Conservation (phyloP, 352 stramenopile species). For the Phytopythium chamaehyphon region DNA sequence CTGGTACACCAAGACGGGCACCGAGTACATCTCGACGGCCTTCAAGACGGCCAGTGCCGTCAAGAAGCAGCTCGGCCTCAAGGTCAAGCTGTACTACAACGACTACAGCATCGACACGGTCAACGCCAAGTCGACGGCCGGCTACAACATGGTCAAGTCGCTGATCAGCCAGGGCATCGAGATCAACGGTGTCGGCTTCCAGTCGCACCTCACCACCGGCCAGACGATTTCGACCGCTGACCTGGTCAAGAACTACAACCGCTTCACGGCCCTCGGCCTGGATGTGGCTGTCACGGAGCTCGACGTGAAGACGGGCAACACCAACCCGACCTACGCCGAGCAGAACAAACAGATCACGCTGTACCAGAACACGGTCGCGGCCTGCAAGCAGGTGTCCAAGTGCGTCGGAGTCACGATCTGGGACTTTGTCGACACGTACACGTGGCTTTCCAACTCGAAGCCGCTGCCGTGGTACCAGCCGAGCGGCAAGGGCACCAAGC, state of each 20-base stretch:
- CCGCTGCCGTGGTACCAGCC: conserved; percentile 26
- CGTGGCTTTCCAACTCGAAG: conserved; percentile 12
- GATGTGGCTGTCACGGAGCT: conserved; percentile 28
- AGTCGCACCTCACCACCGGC: conserved; percentile 6
- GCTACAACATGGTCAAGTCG: conserved; percentile 14
- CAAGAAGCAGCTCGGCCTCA: conserved; percentile 19
- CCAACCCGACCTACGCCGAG: conserved; percentile 17
- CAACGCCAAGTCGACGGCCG: conserved; percentile 30
- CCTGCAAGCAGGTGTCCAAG: conserved; percentile 22
- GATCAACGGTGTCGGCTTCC: conserved; percentile 25
- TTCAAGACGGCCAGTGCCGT: conserved; percentile 27
- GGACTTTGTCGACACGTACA: conserved; percentile 23
- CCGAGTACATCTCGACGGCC: conserved; percentile 23
- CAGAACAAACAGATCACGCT: conserved; percentile 22
- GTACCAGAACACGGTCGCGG: conserved; percentile 20
- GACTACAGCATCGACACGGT: conserved; percentile 19
- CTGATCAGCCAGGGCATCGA: conserved; percentile 14
- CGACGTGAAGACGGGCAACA: conserved; percentile 18
- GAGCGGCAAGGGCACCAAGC: conserved; percentile 13
- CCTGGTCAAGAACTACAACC: conserved; percentile 23
- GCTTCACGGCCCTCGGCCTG: conserved; percentile 18
- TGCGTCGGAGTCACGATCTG: conserved; percentile 12
- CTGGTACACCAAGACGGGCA: conserved; percentile 31
- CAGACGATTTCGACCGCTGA: conserved; percentile 12
- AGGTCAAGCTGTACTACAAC: conserved; percentile 8